phyloP scores from a whole-genome alignment of 257 asterid genomes.

The Perilla frutescens region DNA sequence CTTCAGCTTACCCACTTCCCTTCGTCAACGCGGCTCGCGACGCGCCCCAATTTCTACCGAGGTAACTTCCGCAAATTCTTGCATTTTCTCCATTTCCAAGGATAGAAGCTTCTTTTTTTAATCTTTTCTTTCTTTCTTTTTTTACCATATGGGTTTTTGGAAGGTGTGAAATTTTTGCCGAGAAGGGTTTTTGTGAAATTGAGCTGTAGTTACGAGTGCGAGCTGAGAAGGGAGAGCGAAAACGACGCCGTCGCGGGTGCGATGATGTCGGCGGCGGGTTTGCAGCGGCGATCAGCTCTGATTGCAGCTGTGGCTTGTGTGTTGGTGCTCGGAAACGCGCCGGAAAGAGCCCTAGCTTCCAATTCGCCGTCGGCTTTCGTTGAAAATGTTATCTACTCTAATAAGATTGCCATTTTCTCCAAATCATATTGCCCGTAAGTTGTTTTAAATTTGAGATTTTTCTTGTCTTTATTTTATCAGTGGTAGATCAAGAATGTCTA shows the following conservation, averaged over 20 bases:
- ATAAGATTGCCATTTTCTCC: constrained; percentile 88
- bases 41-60: constrained; percentile 33
- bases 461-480: neutral
- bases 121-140: neutral
- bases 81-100: neutral
- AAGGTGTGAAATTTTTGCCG: constrained; percentile 36
- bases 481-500: constrained; percentile 3
- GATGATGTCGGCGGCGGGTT: constrained; percentile 39
- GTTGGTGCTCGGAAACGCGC: constrained; percentile 48
- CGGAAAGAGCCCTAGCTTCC: constrained; percentile 63
- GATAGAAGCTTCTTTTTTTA: neutral
- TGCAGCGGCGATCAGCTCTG: constrained; percentile 45
- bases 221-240: constrained; percentile 34
- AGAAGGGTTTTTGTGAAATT: constrained; percentile 36
- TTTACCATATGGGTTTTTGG: neutral
- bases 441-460: constrained; percentile 8
- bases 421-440: constrained; percentile 96
- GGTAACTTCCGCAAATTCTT: constrained; percentile 28
- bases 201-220: constrained; percentile 34
- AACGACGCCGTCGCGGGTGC: constrained; percentile 30
- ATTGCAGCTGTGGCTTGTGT: constrained; percentile 57
- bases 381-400: constrained; percentile 81
- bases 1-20: constrained; percentile 37
- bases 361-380: constrained; percentile 90
- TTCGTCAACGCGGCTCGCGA: constrained; percentile 34